These are phyloP conservation scores for Carpinus fangiana DNA, from an alignment of 306 rosid genomes.

Conservation along the genomic window DNA sequence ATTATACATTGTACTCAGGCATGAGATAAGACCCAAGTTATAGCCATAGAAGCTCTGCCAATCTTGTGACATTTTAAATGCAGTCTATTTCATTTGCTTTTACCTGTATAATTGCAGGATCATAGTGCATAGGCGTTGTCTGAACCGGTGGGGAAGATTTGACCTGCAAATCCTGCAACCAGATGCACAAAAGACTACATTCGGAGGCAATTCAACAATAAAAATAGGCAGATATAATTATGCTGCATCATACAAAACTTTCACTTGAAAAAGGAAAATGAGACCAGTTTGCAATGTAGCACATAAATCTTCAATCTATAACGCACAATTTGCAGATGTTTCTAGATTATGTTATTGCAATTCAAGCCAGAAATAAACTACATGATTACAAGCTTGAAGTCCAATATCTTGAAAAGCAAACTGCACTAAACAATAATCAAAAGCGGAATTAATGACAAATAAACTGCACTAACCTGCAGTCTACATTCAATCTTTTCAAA, in stretches of 20 bases:
- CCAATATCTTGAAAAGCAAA: neutral
- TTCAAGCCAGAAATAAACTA: neutral
- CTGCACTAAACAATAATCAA: neutral
- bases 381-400: neutral
- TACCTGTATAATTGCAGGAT: conserved; percentile 34
- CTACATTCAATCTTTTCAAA: neutral
- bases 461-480: neutral
- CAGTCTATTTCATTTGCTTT: neutral
- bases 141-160: conserved; percentile 27
- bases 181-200: neutral
- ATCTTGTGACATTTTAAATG: conserved; percentile 1
- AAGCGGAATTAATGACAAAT: neutral
- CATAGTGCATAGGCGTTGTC: conserved; percentile 16
- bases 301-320: neutral
- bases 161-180: conserved; percentile 31
- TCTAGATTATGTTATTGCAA: neutral
- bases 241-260: neutral
- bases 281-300: neutral
- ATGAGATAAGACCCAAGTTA: neutral
- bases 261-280: neutral
- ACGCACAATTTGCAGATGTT: neutral
- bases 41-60: neutral
- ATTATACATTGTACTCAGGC: neutral
- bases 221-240: neutral
- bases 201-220: neutral